Conservation (phyloP, 2,329 filamentous ascomycete species). For the Tolypocladium ovalisporum region DNA sequence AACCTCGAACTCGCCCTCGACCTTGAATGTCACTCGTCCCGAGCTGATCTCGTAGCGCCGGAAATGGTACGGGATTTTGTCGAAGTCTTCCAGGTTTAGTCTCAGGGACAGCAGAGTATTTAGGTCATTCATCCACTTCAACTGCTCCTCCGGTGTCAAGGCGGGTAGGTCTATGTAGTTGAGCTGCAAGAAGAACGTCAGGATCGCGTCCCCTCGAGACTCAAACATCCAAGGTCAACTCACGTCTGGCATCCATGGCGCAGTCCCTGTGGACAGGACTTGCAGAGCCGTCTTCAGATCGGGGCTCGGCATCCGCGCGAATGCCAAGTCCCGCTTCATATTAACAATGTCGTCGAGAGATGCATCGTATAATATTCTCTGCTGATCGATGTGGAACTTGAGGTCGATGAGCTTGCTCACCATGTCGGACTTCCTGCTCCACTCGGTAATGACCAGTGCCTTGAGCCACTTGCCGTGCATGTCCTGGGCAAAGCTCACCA, state of each 20-base stretch:
- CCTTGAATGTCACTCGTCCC: slow-evolving; percentile 82
- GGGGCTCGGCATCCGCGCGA: slow-evolving; percentile 72
- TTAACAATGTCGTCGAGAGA: slow-evolving; percentile 55
- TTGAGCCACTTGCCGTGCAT: slow-evolving; percentile 87
- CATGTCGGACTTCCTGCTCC: slow-evolving; percentile 68
- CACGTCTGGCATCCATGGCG: slow-evolving; percentile 70
- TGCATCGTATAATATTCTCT: slow-evolving; percentile 48
- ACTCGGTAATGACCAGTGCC: slow-evolving; percentile 78
- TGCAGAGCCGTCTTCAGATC: slow-evolving; percentile 86
- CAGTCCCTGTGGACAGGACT: slow-evolving; percentile 67
- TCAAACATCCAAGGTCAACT: slow-evolving; percentile 16
- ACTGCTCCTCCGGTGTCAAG: slow-evolving; percentile 59
- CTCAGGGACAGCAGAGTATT: slow-evolving; percentile 76
- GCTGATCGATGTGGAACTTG: slow-evolving; percentile 58
- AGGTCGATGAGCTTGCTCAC: slow-evolving; percentile 86
- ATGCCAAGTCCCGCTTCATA: slow-evolving; percentile 61
- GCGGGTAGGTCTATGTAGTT: slow-evolving; percentile 66
- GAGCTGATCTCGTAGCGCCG: slow-evolving; percentile 67
- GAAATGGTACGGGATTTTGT: slow-evolving; percentile 66
- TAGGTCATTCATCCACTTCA: slow-evolving; percentile 67
- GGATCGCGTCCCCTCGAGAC: background rate
- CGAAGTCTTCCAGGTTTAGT: slow-evolving; percentile 73
- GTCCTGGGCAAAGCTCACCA: slow-evolving; percentile 70
- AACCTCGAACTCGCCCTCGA: slow-evolving; percentile 79
- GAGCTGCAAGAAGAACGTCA: slow-evolving; percentile 39